These are phyloP conservation scores for Pythium sp. DNA, from an alignment of 352 stramenopile species.

Conservation along the genomic window DNA sequence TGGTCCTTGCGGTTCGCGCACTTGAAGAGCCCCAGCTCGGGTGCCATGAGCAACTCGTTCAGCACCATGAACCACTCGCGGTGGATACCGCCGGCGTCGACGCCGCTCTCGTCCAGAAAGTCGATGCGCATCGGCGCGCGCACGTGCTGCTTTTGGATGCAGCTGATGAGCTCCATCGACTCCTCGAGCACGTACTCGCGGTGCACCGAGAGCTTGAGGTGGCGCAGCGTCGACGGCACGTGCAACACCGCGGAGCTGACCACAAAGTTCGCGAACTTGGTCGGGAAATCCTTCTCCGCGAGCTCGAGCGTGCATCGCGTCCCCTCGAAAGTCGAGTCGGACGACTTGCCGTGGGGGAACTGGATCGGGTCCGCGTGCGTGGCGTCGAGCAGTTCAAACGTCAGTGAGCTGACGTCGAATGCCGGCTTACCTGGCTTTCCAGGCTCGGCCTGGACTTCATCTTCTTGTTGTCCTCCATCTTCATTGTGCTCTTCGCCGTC, in stretches of 20 bases:
- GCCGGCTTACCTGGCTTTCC: background rate
- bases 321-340: background rate
- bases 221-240: conserved; percentile 57
- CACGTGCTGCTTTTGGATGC: conserved; percentile 53
- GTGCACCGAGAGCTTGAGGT: conserved; percentile 63
- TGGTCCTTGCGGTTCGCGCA: conserved; percentile 48
- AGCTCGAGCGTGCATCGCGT: conserved; percentile 33
- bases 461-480: background rate
- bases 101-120: conserved; percentile 80
- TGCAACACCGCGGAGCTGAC: conserved; percentile 58
- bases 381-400: background rate
- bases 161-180: conserved; percentile 64
- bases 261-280: conserved; percentile 77
- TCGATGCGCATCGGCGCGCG: conserved; percentile 79
- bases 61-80: conserved; percentile 94
- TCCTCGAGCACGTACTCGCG: conserved; percentile 66
- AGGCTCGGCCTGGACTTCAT: background rate
- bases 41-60: conserved; percentile 48
- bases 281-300: conserved; percentile 54
- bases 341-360: conserved; percentile 1
- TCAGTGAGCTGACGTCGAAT: background rate
- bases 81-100: conserved; percentile 86
- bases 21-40: conserved; percentile 49
- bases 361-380: background rate
- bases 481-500: background rate